phyloP scores from a whole-genome alignment of 805 yeast genomes.

The Ogataea kodamae region DNA sequence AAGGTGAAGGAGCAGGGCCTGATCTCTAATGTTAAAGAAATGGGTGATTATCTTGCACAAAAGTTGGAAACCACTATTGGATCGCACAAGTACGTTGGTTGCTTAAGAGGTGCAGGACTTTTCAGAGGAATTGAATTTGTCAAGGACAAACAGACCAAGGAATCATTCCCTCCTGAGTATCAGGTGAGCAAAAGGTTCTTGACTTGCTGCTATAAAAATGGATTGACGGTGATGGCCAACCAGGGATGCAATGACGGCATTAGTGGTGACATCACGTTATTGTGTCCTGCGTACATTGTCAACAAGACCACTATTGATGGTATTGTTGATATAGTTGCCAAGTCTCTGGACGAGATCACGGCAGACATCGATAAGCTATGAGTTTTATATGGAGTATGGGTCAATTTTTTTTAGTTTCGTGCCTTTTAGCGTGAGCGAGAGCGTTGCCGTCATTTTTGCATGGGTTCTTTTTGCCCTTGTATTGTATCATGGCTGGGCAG shows the following conservation, averaged over 20 bases:
- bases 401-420: slow-evolving; percentile 2
- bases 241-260: slow-evolving; percentile 39
- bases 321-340: slow-evolving; percentile 21
- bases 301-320: slow-evolving; percentile 35
- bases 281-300: slow-evolving; percentile 45
- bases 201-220: slow-evolving; percentile 36
- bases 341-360: slow-evolving; percentile 11
- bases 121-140: slow-evolving; percentile 54
- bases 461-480: slow-evolving; percentile 7
- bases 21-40: slow-evolving; percentile 38
- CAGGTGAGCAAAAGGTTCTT: slow-evolving; percentile 34
- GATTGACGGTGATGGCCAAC: slow-evolving; percentile 39
- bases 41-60: slow-evolving; percentile 43
- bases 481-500: slow-evolving; percentile 6
- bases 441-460: slow-evolving; percentile 12
- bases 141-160: slow-evolving; percentile 44
- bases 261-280: slow-evolving; percentile 43
- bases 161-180: slow-evolving; percentile 36
- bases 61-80: slow-evolving; percentile 30
- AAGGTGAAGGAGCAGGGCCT: slow-evolving; percentile 37
- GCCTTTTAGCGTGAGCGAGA: slow-evolving; percentile 6
- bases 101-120: slow-evolving; percentile 53
- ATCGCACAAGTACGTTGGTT: slow-evolving; percentile 40
- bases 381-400: not conserved
- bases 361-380: slow-evolving; percentile 2